Conservation (phyloP, 768 basidiomycete species). For the Boletellus ananiceps region DNA sequence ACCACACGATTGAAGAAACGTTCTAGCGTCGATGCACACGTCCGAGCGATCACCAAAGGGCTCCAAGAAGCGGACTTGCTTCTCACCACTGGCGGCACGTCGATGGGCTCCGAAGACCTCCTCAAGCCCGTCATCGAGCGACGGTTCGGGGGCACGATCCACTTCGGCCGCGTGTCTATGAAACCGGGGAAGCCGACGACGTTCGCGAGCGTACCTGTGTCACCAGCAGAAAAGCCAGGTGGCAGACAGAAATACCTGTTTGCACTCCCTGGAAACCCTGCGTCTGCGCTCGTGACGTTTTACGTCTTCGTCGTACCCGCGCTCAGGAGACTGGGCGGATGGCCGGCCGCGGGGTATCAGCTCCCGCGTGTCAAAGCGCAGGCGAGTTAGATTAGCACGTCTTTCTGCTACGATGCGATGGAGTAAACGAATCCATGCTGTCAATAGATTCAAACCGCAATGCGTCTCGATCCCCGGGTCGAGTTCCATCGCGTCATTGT, state of each 20-base stretch:
- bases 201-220: slow-evolving; percentile 68
- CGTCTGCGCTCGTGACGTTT: slow-evolving; percentile 83
- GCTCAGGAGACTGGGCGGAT: slow-evolving; percentile 67
- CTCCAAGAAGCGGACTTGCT: slow-evolving; percentile 66
- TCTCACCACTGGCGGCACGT: slow-evolving; percentile 85
- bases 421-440: background rate
- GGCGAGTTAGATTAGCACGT: slow-evolving; percentile 36
- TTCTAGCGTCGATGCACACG: slow-evolving; percentile 49
- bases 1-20: background rate
- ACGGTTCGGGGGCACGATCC: slow-evolving; percentile 66
- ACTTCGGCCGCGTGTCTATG: slow-evolving; percentile 82
- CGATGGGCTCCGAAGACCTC: slow-evolving; percentile 86
- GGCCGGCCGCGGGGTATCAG: slow-evolving; percentile 46
- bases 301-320: slow-evolving; percentile 82
- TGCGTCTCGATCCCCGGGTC: slow-evolving; percentile 67
- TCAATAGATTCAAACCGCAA: slow-evolving; percentile 50
- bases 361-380: slow-evolving; percentile 60
- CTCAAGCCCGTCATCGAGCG: slow-evolving; percentile 87
- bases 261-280: slow-evolving; percentile 86
- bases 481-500: slow-evolving; percentile 83
- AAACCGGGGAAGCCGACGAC: slow-evolving; percentile 90
- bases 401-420: background rate
- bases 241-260: slow-evolving; percentile 60
- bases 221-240: slow-evolving; percentile 17
- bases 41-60: slow-evolving; percentile 51